Evolutionary conservation across 495 filamentous ascomycete genomes (phyloP), one percentile per base, ranked within the genome.

Genomic region (Tuber brumale): DNA sequence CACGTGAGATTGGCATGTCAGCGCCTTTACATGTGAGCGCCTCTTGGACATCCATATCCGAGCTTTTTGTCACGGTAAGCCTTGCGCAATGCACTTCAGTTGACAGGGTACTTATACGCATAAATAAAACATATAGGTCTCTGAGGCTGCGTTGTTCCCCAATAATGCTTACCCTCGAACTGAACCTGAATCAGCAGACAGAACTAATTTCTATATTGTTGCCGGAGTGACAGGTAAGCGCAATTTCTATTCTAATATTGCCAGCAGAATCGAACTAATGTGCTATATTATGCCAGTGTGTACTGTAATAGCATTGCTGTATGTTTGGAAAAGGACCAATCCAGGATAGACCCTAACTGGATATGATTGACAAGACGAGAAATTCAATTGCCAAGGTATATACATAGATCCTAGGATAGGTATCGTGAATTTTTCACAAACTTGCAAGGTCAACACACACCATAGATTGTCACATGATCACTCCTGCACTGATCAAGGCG

Each of bases 21-120:
- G 89, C 95, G 19, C 95, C 95, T 12, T 84, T 97, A 73, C 95
- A 99, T 86, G 96, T 97, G 45, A 97, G 93, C 83, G 92, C 92
- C 57, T 95, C 91, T 9, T 98, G 95, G 95, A 89, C 86, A 72
- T 94, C 91, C 69, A 95, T 97, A 73, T 91, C 90, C 69, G 95
- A 99, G 83, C 87, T 97, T 8, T 98, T 97, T 85, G 94, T 97
- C 70, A 86, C 87, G 19, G 82, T 89, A 72, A 74, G 74, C 66
- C 61, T 57, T 48, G 14, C 51, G 10, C 71, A 2, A 27, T 18
- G 16, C 27, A 1, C 57, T 66, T 66, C 14, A 18, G 16, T 35
- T 35, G 57, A 8, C 27, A 31, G 57, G 27, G 31, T 66, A 35
- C 57, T 66, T 66, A 66, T 35, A 8, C 27, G 57, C 48, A 57